phyloP scores from a whole-genome alignment of 352 stramenopile genomes.

The Elongisporangium anandrum region DNA sequence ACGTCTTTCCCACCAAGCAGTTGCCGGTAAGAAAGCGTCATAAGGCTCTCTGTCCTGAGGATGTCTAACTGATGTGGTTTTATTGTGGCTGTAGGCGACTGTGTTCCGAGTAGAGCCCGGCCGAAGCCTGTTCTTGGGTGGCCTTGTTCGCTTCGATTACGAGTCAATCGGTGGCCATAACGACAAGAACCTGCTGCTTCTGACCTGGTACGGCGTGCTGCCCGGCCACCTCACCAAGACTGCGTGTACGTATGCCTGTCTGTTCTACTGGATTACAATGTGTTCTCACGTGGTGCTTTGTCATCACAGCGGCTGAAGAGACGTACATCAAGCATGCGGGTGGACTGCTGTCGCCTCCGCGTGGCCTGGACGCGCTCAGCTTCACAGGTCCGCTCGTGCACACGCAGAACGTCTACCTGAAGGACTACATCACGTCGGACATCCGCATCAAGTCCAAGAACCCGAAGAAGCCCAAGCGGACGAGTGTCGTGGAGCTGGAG shows the following conservation, averaged over 20 bases:
- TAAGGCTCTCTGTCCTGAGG: not conserved
- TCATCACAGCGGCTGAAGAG: slow-evolving; percentile 51
- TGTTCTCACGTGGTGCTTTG: slow-evolving; percentile 3
- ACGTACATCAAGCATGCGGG: slow-evolving; percentile 79
- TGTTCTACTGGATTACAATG: slow-evolving; percentile 2
- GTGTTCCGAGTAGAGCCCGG: slow-evolving; percentile 64
- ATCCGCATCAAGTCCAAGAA: slow-evolving; percentile 68
- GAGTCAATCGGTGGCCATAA: slow-evolving; percentile 29
- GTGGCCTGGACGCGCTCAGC: slow-evolving; percentile 71
- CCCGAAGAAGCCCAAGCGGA: slow-evolving; percentile 73
- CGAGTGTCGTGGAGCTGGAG: slow-evolving; percentile 72
- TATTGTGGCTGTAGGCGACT: slow-evolving; percentile 34
- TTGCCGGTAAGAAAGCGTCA: slow-evolving; percentile 35
- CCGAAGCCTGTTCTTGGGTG: slow-evolving; percentile 75
- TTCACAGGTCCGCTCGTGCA: slow-evolving; percentile 60
- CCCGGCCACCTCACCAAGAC: slow-evolving; percentile 81
- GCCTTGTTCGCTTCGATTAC: slow-evolving; percentile 75
- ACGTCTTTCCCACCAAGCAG: slow-evolving; percentile 75
- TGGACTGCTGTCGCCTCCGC: slow-evolving; percentile 68
- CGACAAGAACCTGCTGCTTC: slow-evolving; percentile 58
- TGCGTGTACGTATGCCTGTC: slow-evolving; percentile 42
- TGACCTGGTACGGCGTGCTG: slow-evolving; percentile 83
- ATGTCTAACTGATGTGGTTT: not conserved
- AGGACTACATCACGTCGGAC: slow-evolving; percentile 64
- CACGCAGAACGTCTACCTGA: slow-evolving; percentile 54